These are phyloP conservation scores for Dittrichia graveolens DNA, from an alignment of 129 eudicot genomes.

Conservation along the genomic window DNA sequence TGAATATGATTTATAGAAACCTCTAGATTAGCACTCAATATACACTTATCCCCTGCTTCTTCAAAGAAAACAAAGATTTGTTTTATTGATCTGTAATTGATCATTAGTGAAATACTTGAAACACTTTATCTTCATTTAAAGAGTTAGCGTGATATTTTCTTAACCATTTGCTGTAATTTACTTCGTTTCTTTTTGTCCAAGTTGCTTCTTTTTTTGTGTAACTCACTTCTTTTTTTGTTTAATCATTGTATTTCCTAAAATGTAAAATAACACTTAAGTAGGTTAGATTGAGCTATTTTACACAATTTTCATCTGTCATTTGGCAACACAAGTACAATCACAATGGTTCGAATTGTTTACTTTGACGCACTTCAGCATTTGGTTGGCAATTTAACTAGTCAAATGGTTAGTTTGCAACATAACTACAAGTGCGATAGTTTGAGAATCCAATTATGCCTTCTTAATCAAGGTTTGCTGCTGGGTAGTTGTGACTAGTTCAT, in stretches of 20 bases:
- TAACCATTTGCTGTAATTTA: too few relatives aligned
- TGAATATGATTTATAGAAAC: too few relatives aligned
- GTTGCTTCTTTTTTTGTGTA: too few relatives aligned
- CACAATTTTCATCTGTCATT: background rate
- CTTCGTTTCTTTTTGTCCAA: too few relatives aligned
- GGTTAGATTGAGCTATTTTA: constrained; percentile 3
- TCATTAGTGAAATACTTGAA: too few relatives aligned
- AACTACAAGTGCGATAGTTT: background rate
- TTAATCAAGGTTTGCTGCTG: background rate
- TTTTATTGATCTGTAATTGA: too few relatives aligned
- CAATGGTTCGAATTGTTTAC: background rate
- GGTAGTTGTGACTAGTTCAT: constrained; percentile 1
- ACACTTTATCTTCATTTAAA: too few relatives aligned
- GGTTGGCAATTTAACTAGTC: background rate
- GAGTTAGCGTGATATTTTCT: background rate
- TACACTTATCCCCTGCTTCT: too few relatives aligned
- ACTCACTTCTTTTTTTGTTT: too few relatives aligned
- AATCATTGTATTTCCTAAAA: background rate
- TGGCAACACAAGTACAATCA: background rate
- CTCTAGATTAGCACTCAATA: too few relatives aligned
- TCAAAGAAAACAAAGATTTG: too few relatives aligned
- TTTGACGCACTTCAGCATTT: background rate
- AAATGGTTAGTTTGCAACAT: background rate
- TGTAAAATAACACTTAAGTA: background rate
- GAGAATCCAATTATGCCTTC: background rate